These are phyloP conservation scores for Neonectria sp. DNA, from an alignment of 2,329 filamentous ascomycete species.

Conservation along the genomic window DNA sequence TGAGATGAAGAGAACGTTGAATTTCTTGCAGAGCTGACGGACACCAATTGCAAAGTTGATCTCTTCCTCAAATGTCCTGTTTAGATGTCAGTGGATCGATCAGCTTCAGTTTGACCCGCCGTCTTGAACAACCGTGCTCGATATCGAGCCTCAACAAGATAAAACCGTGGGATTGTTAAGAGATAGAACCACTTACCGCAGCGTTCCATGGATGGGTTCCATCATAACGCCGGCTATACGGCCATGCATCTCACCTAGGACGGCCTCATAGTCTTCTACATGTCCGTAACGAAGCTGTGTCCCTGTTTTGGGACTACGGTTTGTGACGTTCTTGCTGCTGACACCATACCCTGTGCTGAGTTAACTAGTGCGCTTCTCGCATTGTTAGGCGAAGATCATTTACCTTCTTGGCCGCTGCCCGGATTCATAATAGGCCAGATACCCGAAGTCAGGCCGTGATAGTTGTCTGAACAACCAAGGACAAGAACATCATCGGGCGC, in stretches of 20 bases:
- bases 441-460: constrained; percentile 19
- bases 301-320: constrained; percentile 17
- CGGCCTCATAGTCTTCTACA: constrained; percentile 13
- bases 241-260: not conserved
- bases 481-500: constrained; percentile 13
- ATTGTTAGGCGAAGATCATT: too few relatives aligned
- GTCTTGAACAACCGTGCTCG: too few relatives aligned
- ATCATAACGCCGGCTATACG: constrained; percentile 8
- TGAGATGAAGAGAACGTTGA: constrained; percentile 37
- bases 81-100: not conserved
- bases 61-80: constrained; percentile 16
- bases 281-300: constrained; percentile 17
- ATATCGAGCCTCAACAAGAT: too few relatives aligned
- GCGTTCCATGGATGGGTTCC: constrained; percentile 12
- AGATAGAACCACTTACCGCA: too few relatives aligned
- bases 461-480: constrained; percentile 28
- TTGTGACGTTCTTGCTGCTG: constrained; percentile 17
- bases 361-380: too few relatives aligned
- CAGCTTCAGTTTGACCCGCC: not conserved
- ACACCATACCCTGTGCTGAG: constrained; percentile 4
- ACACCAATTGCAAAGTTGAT: constrained; percentile 10
- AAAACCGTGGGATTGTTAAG: too few relatives aligned
- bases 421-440: constrained; percentile 23
- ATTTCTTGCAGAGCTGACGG: constrained; percentile 23
- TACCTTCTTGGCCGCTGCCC: too few relatives aligned